Evolutionary conservation across 768 basidiomycete species (phyloP).

Genomic region (Artomyces pyxidatus): DNA sequence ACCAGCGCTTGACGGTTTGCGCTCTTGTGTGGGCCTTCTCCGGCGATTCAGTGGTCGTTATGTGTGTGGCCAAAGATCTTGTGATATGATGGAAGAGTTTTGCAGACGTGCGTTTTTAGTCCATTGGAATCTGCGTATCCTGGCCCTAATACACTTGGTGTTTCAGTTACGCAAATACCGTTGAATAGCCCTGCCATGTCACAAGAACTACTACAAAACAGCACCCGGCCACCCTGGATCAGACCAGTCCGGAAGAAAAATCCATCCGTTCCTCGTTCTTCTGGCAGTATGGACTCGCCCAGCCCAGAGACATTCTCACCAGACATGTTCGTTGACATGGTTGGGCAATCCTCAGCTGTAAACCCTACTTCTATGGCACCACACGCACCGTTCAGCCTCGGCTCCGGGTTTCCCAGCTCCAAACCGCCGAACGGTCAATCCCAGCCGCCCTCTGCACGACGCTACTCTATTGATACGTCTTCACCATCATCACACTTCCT

Average conservation of each 20-base stretch:
- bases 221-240: constrained; percentile 74
- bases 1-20: constrained; percentile 74
- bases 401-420: no score
- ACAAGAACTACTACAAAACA: constrained; percentile 39
- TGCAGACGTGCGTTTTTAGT: constrained; percentile 71
- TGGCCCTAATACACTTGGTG: not conserved
- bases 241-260: constrained; percentile 80
- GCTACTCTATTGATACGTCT: not conserved
- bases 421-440: no score
- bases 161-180: constrained; percentile 74
- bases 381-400: not conserved
- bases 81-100: constrained; percentile 93
- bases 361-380: not conserved
- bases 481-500: not conserved
- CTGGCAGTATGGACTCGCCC: constrained; percentile 9
- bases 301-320: constrained; percentile 9
- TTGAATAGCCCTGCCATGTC: constrained; percentile 57
- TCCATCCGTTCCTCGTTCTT: constrained; percentile 37
- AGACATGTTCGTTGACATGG: constrained; percentile 6
- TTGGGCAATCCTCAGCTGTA: not conserved
- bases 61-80: constrained; percentile 83
- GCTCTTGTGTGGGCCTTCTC: constrained; percentile 83
- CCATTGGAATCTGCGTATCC: not conserved
- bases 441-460: not conserved
- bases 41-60: constrained; percentile 87